These are phyloP conservation scores for Curvularia spicifera DNA, from an alignment of 2,329 filamentous ascomycete species.

Conservation along the genomic window DNA sequence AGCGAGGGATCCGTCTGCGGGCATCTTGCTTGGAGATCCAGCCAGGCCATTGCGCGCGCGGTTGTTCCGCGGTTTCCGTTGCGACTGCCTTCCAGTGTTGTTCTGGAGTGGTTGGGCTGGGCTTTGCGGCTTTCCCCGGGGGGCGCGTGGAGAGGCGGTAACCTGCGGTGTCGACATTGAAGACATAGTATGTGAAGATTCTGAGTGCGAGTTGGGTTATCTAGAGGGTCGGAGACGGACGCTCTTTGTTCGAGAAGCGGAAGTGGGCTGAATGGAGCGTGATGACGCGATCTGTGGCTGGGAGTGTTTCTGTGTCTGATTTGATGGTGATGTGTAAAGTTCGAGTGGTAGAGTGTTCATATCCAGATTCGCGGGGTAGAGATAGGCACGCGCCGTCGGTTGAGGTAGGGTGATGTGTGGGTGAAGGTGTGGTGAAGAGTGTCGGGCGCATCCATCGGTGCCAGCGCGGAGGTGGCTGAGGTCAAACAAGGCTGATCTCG, in stretches of 20 bases:
- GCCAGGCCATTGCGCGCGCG: slow-evolving; percentile 32
- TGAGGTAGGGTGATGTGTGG: slow-evolving; percentile 14
- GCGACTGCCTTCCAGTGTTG: slow-evolving; percentile 36
- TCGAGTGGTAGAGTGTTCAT: slow-evolving; percentile 43
- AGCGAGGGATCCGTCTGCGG: slow-evolving; percentile 25
- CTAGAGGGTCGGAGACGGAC: slow-evolving; percentile 36
- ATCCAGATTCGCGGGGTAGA: slow-evolving; percentile 38
- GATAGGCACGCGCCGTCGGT: slow-evolving; percentile 31
- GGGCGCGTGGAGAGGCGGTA: slow-evolving; percentile 43
- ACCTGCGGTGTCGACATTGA: slow-evolving; percentile 45
- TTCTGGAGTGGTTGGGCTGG: slow-evolving; percentile 35
- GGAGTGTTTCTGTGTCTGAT: slow-evolving; percentile 29
- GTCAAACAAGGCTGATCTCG: slow-evolving; percentile 24
- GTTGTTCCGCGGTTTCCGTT: slow-evolving; percentile 42
- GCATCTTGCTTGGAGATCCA: slow-evolving; percentile 24
- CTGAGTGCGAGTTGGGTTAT: slow-evolving; percentile 24
- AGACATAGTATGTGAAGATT: slow-evolving; percentile 14
- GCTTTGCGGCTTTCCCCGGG: slow-evolving; percentile 44
- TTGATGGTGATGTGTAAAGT: slow-evolving; percentile 28
- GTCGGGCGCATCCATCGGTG: slow-evolving; percentile 24
- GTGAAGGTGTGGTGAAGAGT: slow-evolving; percentile 22
- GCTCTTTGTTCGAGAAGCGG: slow-evolving; percentile 24
- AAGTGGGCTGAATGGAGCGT: slow-evolving; percentile 26
- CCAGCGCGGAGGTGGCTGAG: slow-evolving; percentile 32
- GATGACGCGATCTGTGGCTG: slow-evolving; percentile 29